Base-by-base conservation (phyloP, 176 grass and related monocot species). In the Poa pratensis region DNA sequence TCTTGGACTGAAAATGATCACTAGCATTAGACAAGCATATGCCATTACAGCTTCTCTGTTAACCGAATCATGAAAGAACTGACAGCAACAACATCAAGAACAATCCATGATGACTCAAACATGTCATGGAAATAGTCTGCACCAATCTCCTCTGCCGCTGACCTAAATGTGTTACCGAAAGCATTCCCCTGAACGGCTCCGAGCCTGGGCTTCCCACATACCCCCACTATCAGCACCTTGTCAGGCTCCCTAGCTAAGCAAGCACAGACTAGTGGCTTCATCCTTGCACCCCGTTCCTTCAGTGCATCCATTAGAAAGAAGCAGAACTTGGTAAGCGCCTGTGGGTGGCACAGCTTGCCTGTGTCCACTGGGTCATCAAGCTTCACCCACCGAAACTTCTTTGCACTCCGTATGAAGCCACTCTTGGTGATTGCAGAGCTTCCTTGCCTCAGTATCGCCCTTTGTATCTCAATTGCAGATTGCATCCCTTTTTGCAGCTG, bases 81-180 rank as follows among this genome's bases (percentile, higher is more conserved):
- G 49, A 97, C 71, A 57, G 88, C 88, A 78, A 83, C 76, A n/a
- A 85, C 85, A 43, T 97, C 90, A 3, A 97, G 80, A 84, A 97
- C 76, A 62, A 97, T 94, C 89, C 94, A 97, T 58, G 94, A 97
- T 59, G 92, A 94, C 75, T 97, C 94, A 82, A 97, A 94, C 78
- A 97, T 86, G 69, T 94, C 92, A 82, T 94, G 90, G 77, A 89
- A 92, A 82, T 75, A 92, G 46, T 94, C 94, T 6, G 88, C 90
- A 4, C 90, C 86, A 1, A 92, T 92, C 80, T 94, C 92, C 57
- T 85, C 86, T 15, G 92, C 94, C 5, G 90, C 92, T 19, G 84
- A 79, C 76, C 83, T 87, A 73, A 97, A 97, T 53, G 88, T 87
- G 12, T 91, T 82, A 18, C 95, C 95, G 49, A 97, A 97, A 5